These are phyloP conservation scores for Hyaloscypha finlandica DNA, from an alignment of 495 filamentous ascomycete species.

Conservation along the genomic window DNA sequence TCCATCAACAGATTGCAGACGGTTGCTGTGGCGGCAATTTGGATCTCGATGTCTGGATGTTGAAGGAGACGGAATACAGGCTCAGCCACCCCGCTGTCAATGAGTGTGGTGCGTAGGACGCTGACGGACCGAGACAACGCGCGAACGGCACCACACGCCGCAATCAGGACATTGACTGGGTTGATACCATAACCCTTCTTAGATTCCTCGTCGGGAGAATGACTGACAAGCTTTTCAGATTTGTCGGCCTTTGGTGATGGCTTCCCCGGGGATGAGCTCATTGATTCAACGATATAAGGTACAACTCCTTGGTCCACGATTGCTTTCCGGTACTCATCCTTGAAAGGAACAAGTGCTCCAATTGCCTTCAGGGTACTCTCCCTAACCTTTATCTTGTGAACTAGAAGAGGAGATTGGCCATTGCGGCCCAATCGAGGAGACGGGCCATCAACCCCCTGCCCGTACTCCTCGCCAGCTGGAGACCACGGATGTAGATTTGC, in stretches of 20 bases:
- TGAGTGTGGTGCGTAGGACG: slow-evolving; percentile 79
- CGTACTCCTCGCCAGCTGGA: slow-evolving; percentile 31
- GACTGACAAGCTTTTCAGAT: slow-evolving; percentile 37
- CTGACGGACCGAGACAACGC: slow-evolving; percentile 82
- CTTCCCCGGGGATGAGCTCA: slow-evolving; percentile 59
- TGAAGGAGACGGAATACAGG: slow-evolving; percentile 78
- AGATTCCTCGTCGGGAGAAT: slow-evolving; percentile 35
- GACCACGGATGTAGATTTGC: slow-evolving; percentile 46
- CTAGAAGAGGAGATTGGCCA: slow-evolving; percentile 62
- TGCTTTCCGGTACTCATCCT: slow-evolving; percentile 81
- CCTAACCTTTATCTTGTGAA: slow-evolving; percentile 75
- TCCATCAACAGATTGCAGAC: slow-evolving; percentile 83
- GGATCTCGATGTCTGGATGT: slow-evolving; percentile 76
- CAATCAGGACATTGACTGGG: slow-evolving; percentile 68
- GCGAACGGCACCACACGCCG: slow-evolving; percentile 78
- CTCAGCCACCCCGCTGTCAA: slow-evolving; percentile 78
- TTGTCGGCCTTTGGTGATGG: slow-evolving; percentile 34
- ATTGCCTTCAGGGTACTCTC: slow-evolving; percentile 78
- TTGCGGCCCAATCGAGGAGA: slow-evolving; percentile 50
- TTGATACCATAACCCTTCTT: slow-evolving; percentile 43
- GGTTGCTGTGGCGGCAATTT: slow-evolving; percentile 79
- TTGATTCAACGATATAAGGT: slow-evolving; percentile 78
- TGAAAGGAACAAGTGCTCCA: slow-evolving; percentile 74
- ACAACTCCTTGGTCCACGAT: slow-evolving; percentile 81
- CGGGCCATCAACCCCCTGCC: slow-evolving; percentile 35